A percentile compares a stretch with the other conserved stretches of the same genome.
These are phyloP conservation scores for Alternaria incomplexa DNA, from an alignment of 2,329 filamentous ascomycete genomes.

Conservation along the genomic window DNA sequence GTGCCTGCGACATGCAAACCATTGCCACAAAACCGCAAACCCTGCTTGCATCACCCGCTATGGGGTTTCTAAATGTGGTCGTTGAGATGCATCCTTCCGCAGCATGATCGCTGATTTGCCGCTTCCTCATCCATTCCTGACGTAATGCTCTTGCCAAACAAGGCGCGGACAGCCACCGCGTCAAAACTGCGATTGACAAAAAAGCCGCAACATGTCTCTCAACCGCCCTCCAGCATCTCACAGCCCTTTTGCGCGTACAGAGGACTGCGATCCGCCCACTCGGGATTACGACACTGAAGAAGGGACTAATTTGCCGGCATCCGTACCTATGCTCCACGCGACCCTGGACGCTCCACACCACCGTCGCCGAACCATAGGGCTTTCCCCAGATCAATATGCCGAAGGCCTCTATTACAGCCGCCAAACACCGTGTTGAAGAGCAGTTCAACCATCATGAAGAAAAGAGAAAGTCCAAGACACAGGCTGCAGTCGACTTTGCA, in stretches of 20 bases:
- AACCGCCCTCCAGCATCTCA: background rate
- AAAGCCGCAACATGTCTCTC: slow-evolving; percentile 2
- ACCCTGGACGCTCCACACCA: slow-evolving; percentile 26
- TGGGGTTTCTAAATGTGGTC: background rate
- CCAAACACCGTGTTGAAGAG: slow-evolving; percentile 19
- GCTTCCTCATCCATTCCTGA: slow-evolving; percentile 2
- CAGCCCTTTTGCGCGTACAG: background rate
- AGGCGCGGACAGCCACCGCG: slow-evolving; percentile 12
- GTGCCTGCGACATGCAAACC: background rate
- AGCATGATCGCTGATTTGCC: slow-evolving; percentile 4
- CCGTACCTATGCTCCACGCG: slow-evolving; percentile 13
- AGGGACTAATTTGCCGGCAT: background rate
- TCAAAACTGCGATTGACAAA: background rate
- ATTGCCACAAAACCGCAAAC: background rate
- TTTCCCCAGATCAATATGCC: slow-evolving; percentile 28
- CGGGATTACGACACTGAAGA: background rate
- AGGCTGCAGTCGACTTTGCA: slow-evolving; percentile 62
- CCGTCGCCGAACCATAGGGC: slow-evolving; percentile 21
- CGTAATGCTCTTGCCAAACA: slow-evolving; percentile 14
- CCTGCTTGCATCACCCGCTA: slow-evolving; percentile 15
- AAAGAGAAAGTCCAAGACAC: slow-evolving; percentile 37
- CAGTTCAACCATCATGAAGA: slow-evolving; percentile 27
- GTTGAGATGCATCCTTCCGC: slow-evolving; percentile 20
- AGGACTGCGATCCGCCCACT: background rate
- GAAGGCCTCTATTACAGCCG: slow-evolving; percentile 15